Conservation (phyloP, 2,329 filamentous ascomycete genomes). For the Pestalotiopsis sp. region DNA sequence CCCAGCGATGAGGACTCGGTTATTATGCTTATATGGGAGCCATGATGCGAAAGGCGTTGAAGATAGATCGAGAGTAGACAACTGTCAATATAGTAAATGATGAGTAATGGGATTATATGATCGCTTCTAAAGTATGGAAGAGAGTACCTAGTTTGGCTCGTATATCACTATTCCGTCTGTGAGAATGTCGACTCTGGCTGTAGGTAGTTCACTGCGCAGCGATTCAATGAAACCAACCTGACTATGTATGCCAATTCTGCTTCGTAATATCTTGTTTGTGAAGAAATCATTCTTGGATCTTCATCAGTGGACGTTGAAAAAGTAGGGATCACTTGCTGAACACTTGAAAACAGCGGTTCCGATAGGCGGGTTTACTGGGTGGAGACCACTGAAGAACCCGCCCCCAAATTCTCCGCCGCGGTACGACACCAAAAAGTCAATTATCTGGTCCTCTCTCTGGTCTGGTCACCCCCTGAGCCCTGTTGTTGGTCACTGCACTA, state of each 20-base stretch:
- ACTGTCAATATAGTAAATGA: not conserved
- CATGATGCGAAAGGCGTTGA: not conserved
- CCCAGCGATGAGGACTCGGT: conserved; percentile 39
- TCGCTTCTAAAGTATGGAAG: too few relatives aligned
- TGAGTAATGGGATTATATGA: not conserved
- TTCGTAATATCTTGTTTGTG: too few relatives aligned
- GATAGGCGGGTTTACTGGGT: not conserved
- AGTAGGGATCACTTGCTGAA: too few relatives aligned
- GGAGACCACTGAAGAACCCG: not conserved
- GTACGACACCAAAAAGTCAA: not conserved
- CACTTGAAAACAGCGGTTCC: too few relatives aligned
- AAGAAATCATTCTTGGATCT: too few relatives aligned
- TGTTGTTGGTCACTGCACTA: not conserved
- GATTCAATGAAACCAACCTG: too few relatives aligned
- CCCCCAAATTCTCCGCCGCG: not conserved
- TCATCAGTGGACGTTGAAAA: too few relatives aligned
- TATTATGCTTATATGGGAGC: conserved; percentile 44
- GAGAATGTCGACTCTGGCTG: too few relatives aligned
- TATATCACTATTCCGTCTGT: too few relatives aligned
- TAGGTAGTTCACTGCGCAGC: too few relatives aligned
- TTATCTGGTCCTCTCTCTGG: not conserved
- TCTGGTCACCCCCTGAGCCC: not conserved
- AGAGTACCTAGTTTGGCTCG: too few relatives aligned
- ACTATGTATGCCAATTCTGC: too few relatives aligned
- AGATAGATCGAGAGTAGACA: not conserved